Conservation (phyloP, 2,329 filamentous ascomycete species). For the Microsporum canis region DNA sequence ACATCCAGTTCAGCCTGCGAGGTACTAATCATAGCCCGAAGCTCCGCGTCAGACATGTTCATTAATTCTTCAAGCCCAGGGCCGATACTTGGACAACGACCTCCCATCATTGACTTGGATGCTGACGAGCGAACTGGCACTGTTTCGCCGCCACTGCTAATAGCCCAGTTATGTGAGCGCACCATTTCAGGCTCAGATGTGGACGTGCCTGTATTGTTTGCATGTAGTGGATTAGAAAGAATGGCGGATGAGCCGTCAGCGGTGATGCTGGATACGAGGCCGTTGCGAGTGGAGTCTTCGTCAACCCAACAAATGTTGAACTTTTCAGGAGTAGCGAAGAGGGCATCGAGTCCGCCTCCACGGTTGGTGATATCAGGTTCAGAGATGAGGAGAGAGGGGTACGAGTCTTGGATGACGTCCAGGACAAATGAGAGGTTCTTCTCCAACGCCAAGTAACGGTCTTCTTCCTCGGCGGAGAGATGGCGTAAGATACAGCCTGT, state of each 20-base stretch:
- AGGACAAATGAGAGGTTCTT: slow-evolving; percentile 23
- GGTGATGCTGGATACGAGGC: slow-evolving; percentile 18
- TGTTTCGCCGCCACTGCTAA: neutral
- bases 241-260: slow-evolving; percentile 17
- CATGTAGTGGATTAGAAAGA: slow-evolving; percentile 16
- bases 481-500: slow-evolving; percentile 36
- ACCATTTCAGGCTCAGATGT: slow-evolving; percentile 31
- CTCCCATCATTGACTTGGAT: slow-evolving; percentile 27
- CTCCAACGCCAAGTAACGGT: slow-evolving; percentile 36
- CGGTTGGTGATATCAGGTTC: slow-evolving; percentile 35
- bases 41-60: slow-evolving; percentile 32
- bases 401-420: slow-evolving; percentile 28
- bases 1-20: slow-evolving; percentile 56
- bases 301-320: slow-evolving; percentile 36
- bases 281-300: slow-evolving; percentile 24
- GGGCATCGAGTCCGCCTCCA: slow-evolving; percentile 34
- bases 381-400: slow-evolving; percentile 26
- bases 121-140: slow-evolving; percentile 17
- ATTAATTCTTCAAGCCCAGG: slow-evolving; percentile 32
- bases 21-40: slow-evolving; percentile 29
- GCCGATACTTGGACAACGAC: slow-evolving; percentile 21
- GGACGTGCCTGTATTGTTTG: slow-evolving; percentile 16
- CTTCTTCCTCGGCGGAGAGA: slow-evolving; percentile 36
- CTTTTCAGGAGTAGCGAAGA: slow-evolving; percentile 35
- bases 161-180: slow-evolving; percentile 21